A percentile compares a stretch with the other conserved stretches of the same genome.
Evolutionary conservation across 371 early-diverging fungal genomes (phyloP).

Genomic region (Mucor mucedo): DNA sequence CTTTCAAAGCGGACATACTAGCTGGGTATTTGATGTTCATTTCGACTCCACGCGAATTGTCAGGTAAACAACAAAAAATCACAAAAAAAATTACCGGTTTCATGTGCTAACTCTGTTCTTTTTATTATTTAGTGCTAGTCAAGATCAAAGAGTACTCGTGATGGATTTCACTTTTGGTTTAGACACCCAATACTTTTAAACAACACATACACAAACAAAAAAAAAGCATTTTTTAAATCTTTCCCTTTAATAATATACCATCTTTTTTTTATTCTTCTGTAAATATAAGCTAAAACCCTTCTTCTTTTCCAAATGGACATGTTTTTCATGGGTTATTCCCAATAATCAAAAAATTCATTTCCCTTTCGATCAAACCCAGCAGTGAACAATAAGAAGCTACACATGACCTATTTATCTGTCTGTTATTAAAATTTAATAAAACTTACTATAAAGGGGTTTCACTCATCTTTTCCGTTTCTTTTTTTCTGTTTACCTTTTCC

Average conservation of each 20-base stretch:
- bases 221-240: too few relatives aligned
- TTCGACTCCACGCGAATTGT: conserved; percentile 82
- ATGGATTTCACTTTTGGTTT: conserved; percentile 80
- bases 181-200: conserved; percentile 44
- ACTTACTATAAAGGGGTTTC: not conserved
- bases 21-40: conserved; percentile 96
- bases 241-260: too few relatives aligned
- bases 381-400: not conserved
- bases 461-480: conserved; percentile 2
- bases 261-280: too few relatives aligned
- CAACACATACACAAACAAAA: not conserved
- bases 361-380: not conserved
- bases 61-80: conserved; percentile 47
- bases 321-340: not conserved
- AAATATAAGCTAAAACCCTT: not conserved
- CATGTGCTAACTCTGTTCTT: not conserved
- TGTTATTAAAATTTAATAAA: not conserved
- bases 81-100: not conserved
- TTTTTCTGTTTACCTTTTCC: conserved; percentile 11
- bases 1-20: conserved; percentile 77
- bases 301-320: not conserved
- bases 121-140: conserved; percentile 60
- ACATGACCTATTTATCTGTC: not conserved
- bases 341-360: too few relatives aligned
- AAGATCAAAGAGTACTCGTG: conserved; percentile 79